Evolutionary conservation across 805 yeast species (phyloP), one percentile per base, ranked within the genome.

Genomic region (Spathaspora passalidarum): DNA sequence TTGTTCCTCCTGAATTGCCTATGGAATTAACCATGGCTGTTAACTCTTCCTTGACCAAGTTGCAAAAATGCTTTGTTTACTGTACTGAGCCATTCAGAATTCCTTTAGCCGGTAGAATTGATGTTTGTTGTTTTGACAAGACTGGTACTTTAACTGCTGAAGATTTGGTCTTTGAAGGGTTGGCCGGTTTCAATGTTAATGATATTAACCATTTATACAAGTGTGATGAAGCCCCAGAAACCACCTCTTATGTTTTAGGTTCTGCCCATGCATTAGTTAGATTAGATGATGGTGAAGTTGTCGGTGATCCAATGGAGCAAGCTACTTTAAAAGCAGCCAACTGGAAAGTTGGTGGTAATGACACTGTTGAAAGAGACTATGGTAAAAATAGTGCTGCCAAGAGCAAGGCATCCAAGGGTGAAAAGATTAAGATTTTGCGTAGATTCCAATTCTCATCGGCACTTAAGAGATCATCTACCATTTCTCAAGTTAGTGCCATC

Each of bases 1-100:
- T 94, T 52, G 99, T 94, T 35, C 99, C 99, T 32, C 99, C 99
- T 37, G 99, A 94, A 71, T 78, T 94, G 56, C 99, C 99, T 48
- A 94, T 94, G 98, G 99, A 94, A 73, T 79, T 94, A 57, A 94
- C 99, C 11, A 85, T 94, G 92, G 98, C 99, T 49, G 99, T 94
- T 35, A 94, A 94, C 68, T 78, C 87, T 32, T 91, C 98, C 5
- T 75, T 94, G 63, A 81, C 90, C 48, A 90, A 97, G 2, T 76
- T 94, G 53, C 82, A 86, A 56, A 94, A 94, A 67, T 84, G 77
- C 64, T 91, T 84, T 64, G 84, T 94, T 51, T 94, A 86, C 73
- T 94, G 99, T 75, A 94, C 99, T 37, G 99, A 94, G 68, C 99
- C 99, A 14, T 94, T 94, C 75, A 81, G 99, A 72, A 91, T 94